Conservation (phyloP, 208 protist genomes). For the Acanthamoeba triangularis region DNA sequence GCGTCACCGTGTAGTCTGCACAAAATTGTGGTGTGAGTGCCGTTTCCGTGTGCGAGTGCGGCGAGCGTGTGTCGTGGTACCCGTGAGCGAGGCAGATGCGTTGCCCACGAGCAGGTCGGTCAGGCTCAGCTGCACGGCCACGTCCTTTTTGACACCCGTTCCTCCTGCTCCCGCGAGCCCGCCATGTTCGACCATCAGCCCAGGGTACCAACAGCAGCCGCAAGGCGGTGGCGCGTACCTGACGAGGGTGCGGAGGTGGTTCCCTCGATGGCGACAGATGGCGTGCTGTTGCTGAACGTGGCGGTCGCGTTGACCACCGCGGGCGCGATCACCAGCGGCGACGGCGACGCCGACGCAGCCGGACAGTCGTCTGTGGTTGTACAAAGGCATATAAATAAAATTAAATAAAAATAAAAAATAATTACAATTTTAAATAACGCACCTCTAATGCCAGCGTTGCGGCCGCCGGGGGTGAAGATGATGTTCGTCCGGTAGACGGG, state of each 20-base stretch:
- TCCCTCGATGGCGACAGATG: neutral
- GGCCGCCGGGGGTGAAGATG: too few species aligned
- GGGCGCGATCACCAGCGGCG: neutral
- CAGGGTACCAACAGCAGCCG: neutral
- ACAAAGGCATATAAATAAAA: too few species aligned
- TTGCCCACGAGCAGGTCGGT: neutral
- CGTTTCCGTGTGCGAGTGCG: too few species aligned
- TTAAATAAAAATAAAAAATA: too few species aligned
- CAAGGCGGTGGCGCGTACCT: too few species aligned
- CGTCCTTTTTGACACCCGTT: too few species aligned
- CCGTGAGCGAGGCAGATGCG: neutral
- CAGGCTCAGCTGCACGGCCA: neutral
- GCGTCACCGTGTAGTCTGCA: neutral
- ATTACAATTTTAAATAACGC: too few species aligned
- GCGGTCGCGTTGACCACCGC: neutral
- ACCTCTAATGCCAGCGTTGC: too few species aligned
- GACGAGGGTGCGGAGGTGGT: neutral
- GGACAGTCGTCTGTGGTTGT: neutral
- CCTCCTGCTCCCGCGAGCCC: too few species aligned
- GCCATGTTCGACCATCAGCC: too few species aligned
- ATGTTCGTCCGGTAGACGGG: neutral
- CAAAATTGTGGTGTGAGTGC: neutral
- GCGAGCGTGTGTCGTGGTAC: neutral
- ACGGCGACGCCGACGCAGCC: neutral
- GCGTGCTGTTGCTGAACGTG: slow-evolving; percentile 2